Evolutionary conservation across 306 rosid species (phyloP), one percentile per base, ranked within the genome.

Genomic region (Vigna nakashimae): DNA sequence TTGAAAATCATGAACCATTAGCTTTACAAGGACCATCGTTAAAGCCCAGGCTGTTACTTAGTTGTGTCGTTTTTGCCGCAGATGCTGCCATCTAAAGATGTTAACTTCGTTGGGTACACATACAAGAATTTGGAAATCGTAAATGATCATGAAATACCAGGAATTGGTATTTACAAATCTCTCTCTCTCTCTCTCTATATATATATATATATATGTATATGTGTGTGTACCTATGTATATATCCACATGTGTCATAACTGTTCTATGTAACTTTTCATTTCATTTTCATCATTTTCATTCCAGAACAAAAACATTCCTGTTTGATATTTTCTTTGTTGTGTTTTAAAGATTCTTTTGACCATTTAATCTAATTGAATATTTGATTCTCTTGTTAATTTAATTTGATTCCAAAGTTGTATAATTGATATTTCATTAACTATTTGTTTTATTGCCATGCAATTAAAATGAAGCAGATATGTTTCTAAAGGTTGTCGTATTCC

Each of bases 91-190:
- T 94, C 98, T 13, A 92, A 90, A 80, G 98, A 94, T 82, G 68
- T 90, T 69, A 94, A 94, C 87, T 94, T 94, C 20, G 98, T 92
- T 59, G 98, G 98, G 5, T 94, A 94, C 86, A 94, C 98, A 8
- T 94, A 91, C 73, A 94, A 92, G 86, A 94, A 94, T 87, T 86
- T 88, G 7, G 98, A 94, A 82, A 89, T 94, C 20, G 88, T 92
- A 80, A 89, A 89, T 34, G 92, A 90, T 69, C 84, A 85, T 76
- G 92, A 91, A 67, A 71, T 88, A 73, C 96, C 97, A 42, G 98
- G 94, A 79, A 88, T 91, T 20, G 96, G 98, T 94, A 91, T 56
- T 51, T 77, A 40, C 48, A 71, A 79, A 40, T 76, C 52, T 4
- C 66, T 53, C 59, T 64, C n/a, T 28, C 40, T 51, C 8, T 36